Evolutionary conservation across 139 green algal species (phyloP).

Genomic region (Micractinium conductrix): DNA sequence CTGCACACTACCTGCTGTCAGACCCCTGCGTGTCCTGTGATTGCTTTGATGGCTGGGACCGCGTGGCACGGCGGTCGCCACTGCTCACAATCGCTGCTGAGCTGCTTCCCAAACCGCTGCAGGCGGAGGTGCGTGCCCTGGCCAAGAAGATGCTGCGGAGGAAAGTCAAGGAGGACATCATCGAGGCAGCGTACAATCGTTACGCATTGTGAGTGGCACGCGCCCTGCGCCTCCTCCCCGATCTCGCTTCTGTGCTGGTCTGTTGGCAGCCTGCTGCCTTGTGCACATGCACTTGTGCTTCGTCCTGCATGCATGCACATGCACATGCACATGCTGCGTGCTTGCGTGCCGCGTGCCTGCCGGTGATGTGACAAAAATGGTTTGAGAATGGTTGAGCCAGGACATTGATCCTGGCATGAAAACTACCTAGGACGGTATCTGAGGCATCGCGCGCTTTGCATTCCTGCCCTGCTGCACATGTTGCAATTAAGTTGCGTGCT

Average conservation of each 20-base stretch:
- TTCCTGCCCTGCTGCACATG: background rate
- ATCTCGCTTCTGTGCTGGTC: background rate
- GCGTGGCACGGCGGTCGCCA: too few relatives aligned
- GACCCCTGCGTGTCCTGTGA: background rate
- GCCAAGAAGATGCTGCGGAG: slow-evolving; percentile 84
- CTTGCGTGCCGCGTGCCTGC: background rate
- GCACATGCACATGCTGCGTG: background rate
- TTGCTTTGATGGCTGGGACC: too few relatives aligned
- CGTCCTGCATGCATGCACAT: background rate
- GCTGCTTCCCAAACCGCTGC: background rate
- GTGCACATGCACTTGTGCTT: background rate
- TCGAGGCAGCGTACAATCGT: slow-evolving; percentile 96
- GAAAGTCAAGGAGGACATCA: slow-evolving; percentile 81
- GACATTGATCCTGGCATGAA: background rate
- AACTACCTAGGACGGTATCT: background rate
- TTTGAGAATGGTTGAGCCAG: background rate
- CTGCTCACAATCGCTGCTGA: too few relatives aligned
- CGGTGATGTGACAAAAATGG: slow-evolving; percentile 7
- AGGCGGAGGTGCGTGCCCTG: slow-evolving; percentile 83
- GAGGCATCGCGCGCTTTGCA: background rate
- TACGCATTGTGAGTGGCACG: slow-evolving; percentile 68
- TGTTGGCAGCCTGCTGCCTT: background rate
- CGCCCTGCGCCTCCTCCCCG: too few relatives aligned
- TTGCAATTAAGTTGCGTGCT: too few relatives aligned
- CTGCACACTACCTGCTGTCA: background rate